Base-by-base conservation (phyloP, 2,329 filamentous ascomycete genomes). In the Fusarium temperatum region DNA sequence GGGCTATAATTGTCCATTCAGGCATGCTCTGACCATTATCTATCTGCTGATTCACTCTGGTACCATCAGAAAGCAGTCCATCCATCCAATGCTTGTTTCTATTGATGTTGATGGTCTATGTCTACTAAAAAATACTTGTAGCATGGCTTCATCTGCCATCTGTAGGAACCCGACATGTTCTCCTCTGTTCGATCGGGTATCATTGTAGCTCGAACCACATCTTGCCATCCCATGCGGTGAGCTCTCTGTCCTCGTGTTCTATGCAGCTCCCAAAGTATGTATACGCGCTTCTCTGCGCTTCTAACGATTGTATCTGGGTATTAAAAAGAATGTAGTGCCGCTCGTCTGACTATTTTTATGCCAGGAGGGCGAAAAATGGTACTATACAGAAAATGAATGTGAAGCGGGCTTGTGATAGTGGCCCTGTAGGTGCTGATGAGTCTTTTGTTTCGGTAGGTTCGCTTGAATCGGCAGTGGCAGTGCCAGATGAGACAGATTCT, bases 251-350 rank as follows among this genome's bases (percentile, higher is more conserved):
- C 54, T 50, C 24, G 41, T 53, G 56, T 51, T 76, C 64, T 74
- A 63, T 72, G 51, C 62, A 59, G 68, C 26, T 69, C 67, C 59
- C 45, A 17, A 51, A 38, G 32, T 65, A 68, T 77, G 47, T 71
- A 69, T 62, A 53, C 51, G 47, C 50, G 28, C 73, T 35, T 67
- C 18, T 50, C 39, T 45, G 63, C 62, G 45, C 65, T 60, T 62
- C 42, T 63, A 62, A 30, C 51, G 67, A 50, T 56, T 64, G 47
- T 72, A 48, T 63, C 24, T 47, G 65, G 42, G 39, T 78, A 78
- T 78, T 78, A 78, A 78, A 77, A 78, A 78, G 77, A 78, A 73
- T 76, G 77, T 77, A 78, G 51, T 71, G 65, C 66, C 45, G 39
- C 44, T 68, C 69, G 24, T 58, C 67, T 62, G 47, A 36, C 64